Conservation (phyloP, 768 basidiomycete genomes). For the Scleroderma citrinum region DNA sequence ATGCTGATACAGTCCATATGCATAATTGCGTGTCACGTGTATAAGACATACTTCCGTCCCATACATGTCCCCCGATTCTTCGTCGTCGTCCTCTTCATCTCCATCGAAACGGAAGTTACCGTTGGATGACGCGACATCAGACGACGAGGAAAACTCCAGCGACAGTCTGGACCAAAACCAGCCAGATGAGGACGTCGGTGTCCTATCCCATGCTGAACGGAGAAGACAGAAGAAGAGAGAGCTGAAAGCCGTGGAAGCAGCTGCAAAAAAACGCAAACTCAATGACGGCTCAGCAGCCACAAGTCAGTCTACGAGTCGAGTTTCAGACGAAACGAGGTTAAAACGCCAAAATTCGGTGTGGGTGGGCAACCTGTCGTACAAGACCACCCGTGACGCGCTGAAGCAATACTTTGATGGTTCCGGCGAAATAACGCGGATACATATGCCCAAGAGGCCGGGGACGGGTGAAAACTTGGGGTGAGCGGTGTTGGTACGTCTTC, state of each 20-base stretch:
- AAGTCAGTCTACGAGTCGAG: conserved; percentile 2
- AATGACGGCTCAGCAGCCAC: conserved; percentile 13
- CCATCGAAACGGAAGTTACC: conserved; percentile 15
- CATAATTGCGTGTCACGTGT: neutral
- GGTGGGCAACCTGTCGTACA: conserved; percentile 93
- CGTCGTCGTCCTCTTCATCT: conserved; percentile 25
- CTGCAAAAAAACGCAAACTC: conserved; percentile 45
- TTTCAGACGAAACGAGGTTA: conserved; percentile 17
- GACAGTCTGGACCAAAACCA: conserved; percentile 7
- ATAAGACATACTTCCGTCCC: neutral
- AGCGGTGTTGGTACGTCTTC: conserved; percentile 29
- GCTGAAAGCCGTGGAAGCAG: conserved; percentile 13
- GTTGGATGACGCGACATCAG: conserved; percentile 15
- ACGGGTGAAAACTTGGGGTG: conserved; percentile 75
- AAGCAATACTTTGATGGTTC: conserved; percentile 61
- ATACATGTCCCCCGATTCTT: conserved; percentile 16
- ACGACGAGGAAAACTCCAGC: conserved; percentile 23
- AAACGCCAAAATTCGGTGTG: conserved; percentile 86
- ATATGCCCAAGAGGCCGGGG: conserved; percentile 79
- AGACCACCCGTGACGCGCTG: conserved; percentile 74
- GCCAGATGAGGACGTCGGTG: conserved; percentile 34
- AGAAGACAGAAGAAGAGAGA: conserved; percentile 53
- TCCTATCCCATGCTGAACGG: conserved; percentile 71
- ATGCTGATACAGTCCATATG: too few relatives aligned
- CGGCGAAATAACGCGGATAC: conserved; percentile 71